phyloP scores from a whole-genome alignment of 352 stramenopile species.

The Phytophthora pluvialis region DNA sequence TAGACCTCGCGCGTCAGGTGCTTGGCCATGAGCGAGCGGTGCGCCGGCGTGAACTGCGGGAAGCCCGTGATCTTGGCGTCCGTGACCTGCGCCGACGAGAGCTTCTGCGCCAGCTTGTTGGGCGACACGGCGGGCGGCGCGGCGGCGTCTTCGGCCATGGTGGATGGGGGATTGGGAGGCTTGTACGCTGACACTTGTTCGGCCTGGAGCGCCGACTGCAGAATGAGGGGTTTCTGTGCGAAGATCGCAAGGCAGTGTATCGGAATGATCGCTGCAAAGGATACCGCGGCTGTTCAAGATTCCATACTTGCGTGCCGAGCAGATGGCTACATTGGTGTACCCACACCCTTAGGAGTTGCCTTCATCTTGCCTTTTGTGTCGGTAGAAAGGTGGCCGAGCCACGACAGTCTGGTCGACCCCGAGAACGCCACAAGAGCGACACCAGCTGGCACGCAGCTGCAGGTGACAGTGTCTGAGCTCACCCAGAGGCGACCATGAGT shows the following conservation, averaged over 20 bases:
- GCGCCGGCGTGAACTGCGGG: constrained; percentile 74
- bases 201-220: constrained; percentile 25
- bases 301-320: no score
- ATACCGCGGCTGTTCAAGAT: constrained; percentile 4
- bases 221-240: constrained; percentile 14
- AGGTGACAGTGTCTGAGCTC: no score
- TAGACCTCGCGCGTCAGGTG: constrained; percentile 83
- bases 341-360: no score
- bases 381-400: no score
- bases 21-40: constrained; percentile 82
- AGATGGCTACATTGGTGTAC: no score
- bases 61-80: constrained; percentile 74
- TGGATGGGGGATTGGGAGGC: neutral
- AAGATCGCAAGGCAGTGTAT: constrained; percentile 26
- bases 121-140: constrained; percentile 44
- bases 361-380: no score
- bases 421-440: no score
- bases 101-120: constrained; percentile 84
- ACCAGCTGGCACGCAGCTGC: no score
- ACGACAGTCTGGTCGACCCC: no score
- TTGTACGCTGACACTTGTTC: neutral
- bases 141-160: constrained; percentile 45
- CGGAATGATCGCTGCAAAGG: constrained; percentile 7
- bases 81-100: constrained; percentile 76
- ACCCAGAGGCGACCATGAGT: no score